A percentile compares a stretch with the other conserved stretches of the same genome.
phyloP scores from a whole-genome alignment of 176 grass and related monocot species.

The Oryza glaberrima region DNA sequence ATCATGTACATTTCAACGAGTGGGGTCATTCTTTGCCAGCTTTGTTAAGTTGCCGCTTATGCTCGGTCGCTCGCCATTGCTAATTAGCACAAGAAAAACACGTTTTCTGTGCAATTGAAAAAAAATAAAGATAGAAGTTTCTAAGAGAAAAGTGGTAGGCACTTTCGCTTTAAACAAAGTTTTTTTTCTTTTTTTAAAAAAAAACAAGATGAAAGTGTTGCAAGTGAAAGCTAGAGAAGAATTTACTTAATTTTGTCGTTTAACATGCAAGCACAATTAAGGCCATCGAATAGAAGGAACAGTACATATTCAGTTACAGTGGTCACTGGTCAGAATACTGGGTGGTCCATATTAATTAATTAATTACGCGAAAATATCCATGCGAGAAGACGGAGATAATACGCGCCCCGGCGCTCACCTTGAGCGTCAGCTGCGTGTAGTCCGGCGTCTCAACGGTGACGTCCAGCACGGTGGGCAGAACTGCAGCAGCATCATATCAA shows the following conservation, averaged over 20 bases:
- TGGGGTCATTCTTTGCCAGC: too few species aligned
- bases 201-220: too few species aligned
- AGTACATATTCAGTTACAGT: neutral
- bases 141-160: neutral
- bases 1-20: too few species aligned
- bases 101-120: neutral
- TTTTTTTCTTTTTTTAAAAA: too few species aligned
- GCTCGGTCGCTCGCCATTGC: too few species aligned
- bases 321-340: too few species aligned
- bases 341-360: neutral
- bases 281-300: neutral
- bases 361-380: neutral
- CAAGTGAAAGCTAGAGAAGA: neutral
- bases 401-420: conserved; percentile 43
- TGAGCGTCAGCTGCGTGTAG: conserved; percentile 82
- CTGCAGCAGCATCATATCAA: conserved; percentile 51
- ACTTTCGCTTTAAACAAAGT: too few species aligned
- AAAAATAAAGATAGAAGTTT: neutral
- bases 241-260: neutral
- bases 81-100: neutral
- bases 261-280: neutral
- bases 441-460: conserved; percentile 88
- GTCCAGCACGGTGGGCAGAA: conserved; percentile 77
- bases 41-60: too few species aligned
- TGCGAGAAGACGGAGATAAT: neutral